Percentiles rank a stretch among this genome's conserved stretches.
These are phyloP conservation scores for Syncephalastrum sp. DNA, from an alignment of 371 early-diverging fungal genomes.

Conservation along the genomic window DNA sequence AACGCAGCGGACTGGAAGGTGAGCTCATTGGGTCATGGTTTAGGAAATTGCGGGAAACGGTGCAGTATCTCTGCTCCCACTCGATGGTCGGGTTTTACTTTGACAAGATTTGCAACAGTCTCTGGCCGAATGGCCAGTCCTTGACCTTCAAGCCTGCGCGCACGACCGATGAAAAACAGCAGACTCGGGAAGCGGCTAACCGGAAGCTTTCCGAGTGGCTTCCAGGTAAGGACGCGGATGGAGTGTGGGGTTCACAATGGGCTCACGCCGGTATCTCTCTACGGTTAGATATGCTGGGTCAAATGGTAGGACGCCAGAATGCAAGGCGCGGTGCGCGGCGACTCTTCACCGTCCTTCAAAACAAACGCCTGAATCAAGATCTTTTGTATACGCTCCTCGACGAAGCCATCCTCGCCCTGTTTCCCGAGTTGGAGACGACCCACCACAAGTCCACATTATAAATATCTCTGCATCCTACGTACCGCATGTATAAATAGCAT, in stretches of 20 bases:
- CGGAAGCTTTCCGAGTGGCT: constrained; percentile 63
- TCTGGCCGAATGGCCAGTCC: constrained; percentile 56
- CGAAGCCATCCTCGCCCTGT: constrained; percentile 66
- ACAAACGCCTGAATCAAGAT: constrained; percentile 74
- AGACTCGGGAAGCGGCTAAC: constrained; percentile 63
- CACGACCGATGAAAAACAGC: constrained; percentile 52
- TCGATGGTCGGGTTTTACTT: constrained; percentile 47
- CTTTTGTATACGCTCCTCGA: constrained; percentile 74
- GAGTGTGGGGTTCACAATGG: too few species aligned
- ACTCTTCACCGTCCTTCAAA: constrained; percentile 74
- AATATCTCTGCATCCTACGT: too few species aligned
- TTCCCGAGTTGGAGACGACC: constrained; percentile 56
- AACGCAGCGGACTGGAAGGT: too few species aligned
- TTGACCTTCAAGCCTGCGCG: constrained; percentile 36
- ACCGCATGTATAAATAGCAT: too few species aligned
- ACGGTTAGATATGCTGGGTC: constrained; percentile 62
- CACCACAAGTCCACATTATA: too few species aligned
- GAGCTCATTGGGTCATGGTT: too few species aligned
- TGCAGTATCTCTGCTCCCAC: constrained; percentile 37
- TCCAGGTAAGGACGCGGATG: constrained; percentile 43
- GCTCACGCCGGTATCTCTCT: neutral
- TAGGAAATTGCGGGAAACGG: constrained; percentile 48
- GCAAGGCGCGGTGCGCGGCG: constrained; percentile 76
- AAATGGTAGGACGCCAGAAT: constrained; percentile 83
- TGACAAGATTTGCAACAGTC: constrained; percentile 28